Evolutionary conservation across 164 flowering plant species (phyloP), one percentile per base, ranked within the genome.

Genomic region (Vitis rupestris): DNA sequence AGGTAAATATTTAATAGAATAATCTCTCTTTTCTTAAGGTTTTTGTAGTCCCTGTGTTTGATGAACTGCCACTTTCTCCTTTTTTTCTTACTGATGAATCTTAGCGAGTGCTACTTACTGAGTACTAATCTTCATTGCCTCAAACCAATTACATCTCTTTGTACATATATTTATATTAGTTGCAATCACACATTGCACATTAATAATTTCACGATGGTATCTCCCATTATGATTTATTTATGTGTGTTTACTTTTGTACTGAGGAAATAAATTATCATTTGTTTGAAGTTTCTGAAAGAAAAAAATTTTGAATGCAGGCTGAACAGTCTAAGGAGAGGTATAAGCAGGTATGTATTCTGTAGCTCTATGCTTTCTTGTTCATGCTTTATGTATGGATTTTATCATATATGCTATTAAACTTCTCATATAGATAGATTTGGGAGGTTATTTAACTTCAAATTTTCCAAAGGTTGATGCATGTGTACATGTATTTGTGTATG

Each of bases 241-340:
- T 64, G 44, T 37, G 44, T 37, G 44, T 37, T 37, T 37, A 37
- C 10, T 4, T 44, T 49, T 69, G 14, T 63, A 53, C 56, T 13
- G n/a, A 53, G 10, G 44, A 37, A 17, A n/a, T 31, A 29, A 27
- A 67, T 48, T 31, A 12, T 7, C 5, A 48, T 61, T 50, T 61
- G 12, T 29, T 16, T 10, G 15, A 63, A 47, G 61, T 61, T 75
- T 57, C 60, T 76, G 31, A 73, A 50, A 9, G 29, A 7, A 63
- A 16, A 31, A 37, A 6, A n/a, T 29, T 70, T 53, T 68, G 5
- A 19, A 48, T 84, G 82, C 83, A 84, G 87, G 85, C 70, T 61
- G 79, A 78, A 54, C 62, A 67, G 70, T 72, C 72, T 9, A 80
- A 75, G 70, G 63, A 72, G 74, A 76, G 85, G 67, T 69, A 50